Base-by-base conservation (phyloP, 208 protist species). In the Blechomonas ayalai region DNA sequence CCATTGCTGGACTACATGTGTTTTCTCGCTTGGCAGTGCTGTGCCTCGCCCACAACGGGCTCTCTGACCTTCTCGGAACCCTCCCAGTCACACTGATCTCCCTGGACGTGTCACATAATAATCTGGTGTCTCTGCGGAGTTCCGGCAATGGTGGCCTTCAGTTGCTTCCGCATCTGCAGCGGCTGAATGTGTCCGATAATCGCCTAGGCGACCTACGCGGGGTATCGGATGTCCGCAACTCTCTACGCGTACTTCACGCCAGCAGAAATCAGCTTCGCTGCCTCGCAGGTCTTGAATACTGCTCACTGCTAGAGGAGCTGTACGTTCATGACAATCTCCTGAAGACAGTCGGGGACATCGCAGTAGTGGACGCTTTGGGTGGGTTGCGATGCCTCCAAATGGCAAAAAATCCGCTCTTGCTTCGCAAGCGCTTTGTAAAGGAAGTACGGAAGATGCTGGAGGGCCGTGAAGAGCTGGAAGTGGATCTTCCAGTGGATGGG, bases 51-150 rank as follows among this genome's bases (percentile, higher is more conserved):
- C 59, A 70, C 52, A 92, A 92, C 44, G 65, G 67, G 6, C 60
- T 92, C 31, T 56, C 40, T 24, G 71, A 63, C 4, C 48, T 88
- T 8, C 32, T 56, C 15, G 68, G 73, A 23, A 61, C 70, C 0
- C 63, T 71, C 15, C 73, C 65, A n/a, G 68, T 85, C 40, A 56
- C 33, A 0, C 48, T 92, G 29, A 54, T 49, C 2, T 35, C 62
- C 18, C 55, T 92, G 4, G 65, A 89, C 52, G 51, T 84, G 34
- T 83, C 83, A 7, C 74, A 92, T 60, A 92, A 92, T 59, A 67
- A 47, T 43, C 45, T 92, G 29, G 31, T 34, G 25, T 73, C 73
- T 0, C 59, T 92, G 37, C 53, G 43, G 29, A 60, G 46, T 40
- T 52, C 52, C 5, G 35, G 54, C 16, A 36, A 67, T n/a, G 71